Evolutionary conservation across 805 yeast species (phyloP).

Genomic region (Lipomyces orientalis): DNA sequence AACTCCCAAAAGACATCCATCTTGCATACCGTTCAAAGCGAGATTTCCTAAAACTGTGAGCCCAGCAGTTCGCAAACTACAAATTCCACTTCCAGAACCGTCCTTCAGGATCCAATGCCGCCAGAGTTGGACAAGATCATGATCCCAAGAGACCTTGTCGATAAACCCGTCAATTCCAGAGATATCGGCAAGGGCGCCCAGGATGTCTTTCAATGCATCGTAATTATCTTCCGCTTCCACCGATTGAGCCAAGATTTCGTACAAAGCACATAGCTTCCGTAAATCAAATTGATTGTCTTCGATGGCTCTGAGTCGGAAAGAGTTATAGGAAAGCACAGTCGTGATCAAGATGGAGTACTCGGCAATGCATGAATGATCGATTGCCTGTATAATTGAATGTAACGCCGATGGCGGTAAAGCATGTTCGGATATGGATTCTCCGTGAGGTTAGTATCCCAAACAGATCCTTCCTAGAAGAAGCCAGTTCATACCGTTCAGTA

Average conservation of each 20-base stretch:
- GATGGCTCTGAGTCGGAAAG: conserved; percentile 1
- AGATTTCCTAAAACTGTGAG: conserved; percentile 18
- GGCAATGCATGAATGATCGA: background rate
- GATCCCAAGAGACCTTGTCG: background rate
- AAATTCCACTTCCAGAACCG: background rate
- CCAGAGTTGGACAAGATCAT: conserved; percentile 8
- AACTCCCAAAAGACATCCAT: background rate
- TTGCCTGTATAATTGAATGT: background rate
- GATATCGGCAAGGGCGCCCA: conserved; percentile 4
- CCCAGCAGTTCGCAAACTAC: conserved; percentile 16
- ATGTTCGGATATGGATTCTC: background rate
- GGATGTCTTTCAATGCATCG: background rate
- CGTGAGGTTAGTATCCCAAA: background rate
- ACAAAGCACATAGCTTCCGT: conserved; percentile 8
- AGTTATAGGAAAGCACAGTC: conserved; percentile 6
- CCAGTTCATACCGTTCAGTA: conserved; percentile 12
- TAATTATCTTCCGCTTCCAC: background rate
- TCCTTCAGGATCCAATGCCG: conserved; percentile 7
- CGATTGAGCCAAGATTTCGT: conserved; percentile 3
- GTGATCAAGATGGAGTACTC: conserved; percentile 9
- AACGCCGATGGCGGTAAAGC: background rate
- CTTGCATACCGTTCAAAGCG: background rate
- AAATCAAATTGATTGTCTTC: background rate
- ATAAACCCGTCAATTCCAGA: conserved; percentile 13
- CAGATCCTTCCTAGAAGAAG: background rate